Percentiles rank a stretch among this genome's conserved stretches.
These are phyloP conservation scores for Calocybe gangraenosa DNA, from an alignment of 768 basidiomycete species.

Conservation along the genomic window DNA sequence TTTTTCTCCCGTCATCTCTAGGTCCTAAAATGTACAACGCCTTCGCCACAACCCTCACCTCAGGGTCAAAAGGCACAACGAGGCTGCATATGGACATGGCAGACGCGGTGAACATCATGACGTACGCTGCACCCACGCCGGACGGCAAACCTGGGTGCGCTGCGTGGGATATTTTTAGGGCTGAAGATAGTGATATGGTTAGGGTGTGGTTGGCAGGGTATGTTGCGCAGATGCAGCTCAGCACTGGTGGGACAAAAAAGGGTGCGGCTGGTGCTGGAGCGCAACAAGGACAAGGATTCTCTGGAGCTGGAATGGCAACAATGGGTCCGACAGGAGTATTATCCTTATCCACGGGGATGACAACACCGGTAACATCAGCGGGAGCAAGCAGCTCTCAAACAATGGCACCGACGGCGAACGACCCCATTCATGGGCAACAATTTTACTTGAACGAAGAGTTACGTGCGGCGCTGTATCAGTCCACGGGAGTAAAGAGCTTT, in stretches of 20 bases:
- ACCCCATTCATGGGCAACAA: slow-evolving; percentile 90
- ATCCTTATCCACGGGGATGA: no score
- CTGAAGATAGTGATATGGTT: slow-evolving; percentile 76
- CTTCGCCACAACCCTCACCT: slow-evolving; percentile 61
- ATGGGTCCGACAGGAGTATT: no score
- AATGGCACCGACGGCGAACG: slow-evolving; percentile 32
- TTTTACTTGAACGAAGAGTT: slow-evolving; percentile 75
- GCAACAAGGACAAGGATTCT: slow-evolving; percentile 22
- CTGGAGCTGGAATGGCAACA: no score
- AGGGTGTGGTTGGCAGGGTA: slow-evolving; percentile 54
- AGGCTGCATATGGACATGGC: slow-evolving; percentile 94
- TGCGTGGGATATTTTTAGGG: slow-evolving; percentile 87
- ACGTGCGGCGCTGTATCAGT: slow-evolving; percentile 62
- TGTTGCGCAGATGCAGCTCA: neutral
- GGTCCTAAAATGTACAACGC: slow-evolving; percentile 97
- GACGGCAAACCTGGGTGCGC: slow-evolving; percentile 75
- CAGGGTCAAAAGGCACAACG: slow-evolving; percentile 80
- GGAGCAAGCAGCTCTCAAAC: no score
- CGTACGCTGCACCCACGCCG: slow-evolving; percentile 53
- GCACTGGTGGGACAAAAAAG: neutral
- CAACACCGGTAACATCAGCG: no score
- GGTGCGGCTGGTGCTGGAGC: neutral
- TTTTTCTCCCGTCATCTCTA: slow-evolving; percentile 20
- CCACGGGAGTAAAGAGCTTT: slow-evolving; percentile 71
- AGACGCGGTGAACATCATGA: slow-evolving; percentile 91